Percentiles rank a stretch among this genome's conserved stretches.
Conservation (phyloP, 345 rosid species). For the Camelina laxa region DNA sequence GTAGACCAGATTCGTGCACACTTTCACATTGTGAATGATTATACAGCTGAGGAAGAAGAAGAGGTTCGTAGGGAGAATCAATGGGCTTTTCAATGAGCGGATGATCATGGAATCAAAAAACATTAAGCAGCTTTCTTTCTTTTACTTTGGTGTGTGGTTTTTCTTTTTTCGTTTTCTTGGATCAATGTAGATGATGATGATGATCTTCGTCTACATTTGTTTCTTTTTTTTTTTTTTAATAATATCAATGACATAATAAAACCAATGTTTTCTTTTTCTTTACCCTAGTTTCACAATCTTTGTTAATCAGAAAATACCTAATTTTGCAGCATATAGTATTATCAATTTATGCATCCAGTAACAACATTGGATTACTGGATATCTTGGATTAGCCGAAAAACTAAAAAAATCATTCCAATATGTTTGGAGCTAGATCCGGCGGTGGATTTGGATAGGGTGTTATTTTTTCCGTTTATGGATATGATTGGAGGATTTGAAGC, state of each 20-base stretch:
- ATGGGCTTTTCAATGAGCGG: background rate
- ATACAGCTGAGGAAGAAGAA: background rate
- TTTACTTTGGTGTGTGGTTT: background rate
- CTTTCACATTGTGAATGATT: background rate
- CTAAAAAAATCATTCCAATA: too few relatives aligned
- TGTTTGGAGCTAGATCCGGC: too few relatives aligned
- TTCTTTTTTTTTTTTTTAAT: background rate
- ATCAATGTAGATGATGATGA: slow-evolving; percentile 4
- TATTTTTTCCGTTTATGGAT: too few relatives aligned
- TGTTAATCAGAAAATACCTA: too few relatives aligned
- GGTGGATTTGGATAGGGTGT: too few relatives aligned
- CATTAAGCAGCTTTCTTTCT: background rate
- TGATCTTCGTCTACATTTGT: background rate
- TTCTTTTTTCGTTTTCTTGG: background rate
- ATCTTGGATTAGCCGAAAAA: too few relatives aligned
- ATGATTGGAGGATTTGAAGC: too few relatives aligned
- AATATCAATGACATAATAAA: background rate
- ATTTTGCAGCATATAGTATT: too few relatives aligned
- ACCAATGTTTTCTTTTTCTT: background rate
- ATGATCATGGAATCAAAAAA: background rate
- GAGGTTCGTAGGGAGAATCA: background rate
- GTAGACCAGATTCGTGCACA: background rate
- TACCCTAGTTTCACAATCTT: background rate
- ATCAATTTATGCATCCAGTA: too few relatives aligned
- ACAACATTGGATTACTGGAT: too few relatives aligned